Evolutionary conservation across 2,329 filamentous ascomycete species (phyloP).

Genomic region (Orbilia ellipsospora): DNA sequence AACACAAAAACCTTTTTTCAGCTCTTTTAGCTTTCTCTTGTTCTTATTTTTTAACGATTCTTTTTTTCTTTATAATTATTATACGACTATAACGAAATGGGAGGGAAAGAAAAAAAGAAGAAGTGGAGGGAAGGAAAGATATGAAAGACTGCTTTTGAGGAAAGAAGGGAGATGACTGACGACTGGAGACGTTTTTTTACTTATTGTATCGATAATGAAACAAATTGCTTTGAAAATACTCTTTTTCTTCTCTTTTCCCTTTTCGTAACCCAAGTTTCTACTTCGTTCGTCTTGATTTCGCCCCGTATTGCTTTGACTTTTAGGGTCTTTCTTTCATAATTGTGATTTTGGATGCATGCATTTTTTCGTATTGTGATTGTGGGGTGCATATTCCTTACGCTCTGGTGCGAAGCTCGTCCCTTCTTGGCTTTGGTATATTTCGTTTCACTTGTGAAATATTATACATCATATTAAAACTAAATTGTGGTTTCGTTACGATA

Average conservation of each 20-base stretch:
- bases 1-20: too few relatives aligned
- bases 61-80: slow-evolving; percentile 31
- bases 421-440: too few relatives aligned
- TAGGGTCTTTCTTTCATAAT: background rate
- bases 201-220: slow-evolving; percentile 42
- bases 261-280: too few relatives aligned
- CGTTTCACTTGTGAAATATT: too few relatives aligned
- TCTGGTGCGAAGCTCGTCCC: background rate
- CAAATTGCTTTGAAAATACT: slow-evolving; percentile 36
- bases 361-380: too few relatives aligned
- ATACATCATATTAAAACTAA: too few relatives aligned
- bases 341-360: background rate
- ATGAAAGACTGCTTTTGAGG: slow-evolving; percentile 10
- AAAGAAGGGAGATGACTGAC: slow-evolving; percentile 5
- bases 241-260: slow-evolving; percentile 13
- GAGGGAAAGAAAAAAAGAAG: slow-evolving; percentile 1
- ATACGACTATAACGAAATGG: slow-evolving; percentile 33
- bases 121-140: slow-evolving; percentile 8
- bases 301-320: too few relatives aligned
- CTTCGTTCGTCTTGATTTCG: background rate
- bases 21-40: slow-evolving; percentile 10
- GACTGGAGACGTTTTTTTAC: slow-evolving; percentile 31
- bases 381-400: background rate
- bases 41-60: slow-evolving; percentile 11
- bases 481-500: too few relatives aligned